Evolutionary conservation across 1,284 basidiomycete genomes (phyloP).

Genomic region (Melampsora occidentalis): DNA sequence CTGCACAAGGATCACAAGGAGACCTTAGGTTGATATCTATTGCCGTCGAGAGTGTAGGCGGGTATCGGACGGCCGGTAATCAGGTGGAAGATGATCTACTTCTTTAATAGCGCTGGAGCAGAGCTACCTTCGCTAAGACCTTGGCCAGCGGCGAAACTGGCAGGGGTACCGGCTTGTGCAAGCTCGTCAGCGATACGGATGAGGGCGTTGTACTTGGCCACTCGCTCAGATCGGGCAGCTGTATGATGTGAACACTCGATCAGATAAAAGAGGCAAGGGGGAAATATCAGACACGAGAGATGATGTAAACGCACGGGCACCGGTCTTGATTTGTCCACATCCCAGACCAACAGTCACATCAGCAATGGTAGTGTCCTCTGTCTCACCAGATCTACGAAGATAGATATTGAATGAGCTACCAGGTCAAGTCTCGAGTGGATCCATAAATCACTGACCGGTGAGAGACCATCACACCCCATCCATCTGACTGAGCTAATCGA

Average conservation of each 20-base stretch:
- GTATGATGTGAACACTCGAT: not conserved
- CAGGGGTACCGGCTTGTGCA: constrained; percentile 17
- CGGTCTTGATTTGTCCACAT: constrained; percentile 95
- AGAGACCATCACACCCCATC: constrained; percentile 99
- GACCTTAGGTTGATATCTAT: too few species aligned
- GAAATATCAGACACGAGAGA: not conserved
- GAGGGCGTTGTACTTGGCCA: constrained; percentile 52
- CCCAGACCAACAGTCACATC: constrained; percentile 94
- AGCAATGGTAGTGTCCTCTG: constrained; percentile 74
- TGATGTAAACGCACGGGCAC: constrained; percentile 60
- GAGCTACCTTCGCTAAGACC: constrained; percentile 36
- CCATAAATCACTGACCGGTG: constrained; percentile 86
- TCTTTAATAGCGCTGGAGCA: constrained; percentile 32
- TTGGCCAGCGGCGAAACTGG: constrained; percentile 28
- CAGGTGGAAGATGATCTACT: not conserved
- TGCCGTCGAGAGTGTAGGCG: too few species aligned
- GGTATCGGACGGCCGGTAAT: not conserved
- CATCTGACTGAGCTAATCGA: constrained; percentile 91
- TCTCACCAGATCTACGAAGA: constrained; percentile 46
- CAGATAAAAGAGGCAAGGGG: not conserved
- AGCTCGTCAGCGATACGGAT: constrained; percentile 52
- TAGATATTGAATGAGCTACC: not conserved
- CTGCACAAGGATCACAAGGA: too few species aligned
- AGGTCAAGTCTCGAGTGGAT: constrained; percentile 29
- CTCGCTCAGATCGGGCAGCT: constrained; percentile 49